Percentiles rank a stretch among this genome's conserved stretches.
phyloP scores from a whole-genome alignment of 1,284 basidiomycete genomes.

The Farysia itapuensis region DNA sequence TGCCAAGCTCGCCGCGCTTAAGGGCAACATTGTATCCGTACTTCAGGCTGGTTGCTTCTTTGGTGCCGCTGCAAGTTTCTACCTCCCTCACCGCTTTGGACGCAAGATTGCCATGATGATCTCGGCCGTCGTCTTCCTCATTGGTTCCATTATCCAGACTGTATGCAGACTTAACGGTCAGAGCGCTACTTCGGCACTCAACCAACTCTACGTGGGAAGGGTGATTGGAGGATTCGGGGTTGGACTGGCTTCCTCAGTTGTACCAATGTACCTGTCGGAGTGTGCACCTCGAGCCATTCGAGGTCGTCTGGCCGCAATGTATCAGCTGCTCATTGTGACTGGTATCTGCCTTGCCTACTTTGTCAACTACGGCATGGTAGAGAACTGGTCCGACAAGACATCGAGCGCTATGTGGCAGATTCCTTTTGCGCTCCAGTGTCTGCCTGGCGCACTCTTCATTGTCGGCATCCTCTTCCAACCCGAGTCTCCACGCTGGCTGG shows the following conservation, averaged over 20 bases:
- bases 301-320: conserved; percentile 60
- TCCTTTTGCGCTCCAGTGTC: conserved; percentile 50
- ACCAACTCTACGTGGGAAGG: conserved; percentile 51
- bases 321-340: conserved; percentile 61
- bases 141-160: conserved; percentile 53
- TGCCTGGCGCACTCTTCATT: conserved; percentile 51
- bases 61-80: conserved; percentile 49
- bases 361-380: conserved; percentile 33
- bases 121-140: conserved; percentile 44
- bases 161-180: conserved; percentile 37
- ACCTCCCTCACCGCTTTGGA: conserved; percentile 49
- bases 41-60: conserved; percentile 54
- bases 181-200: conserved; percentile 21
- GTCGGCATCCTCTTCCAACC: conserved; percentile 42
- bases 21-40: conserved; percentile 53
- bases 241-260: conserved; percentile 34
- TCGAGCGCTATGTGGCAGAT: conserved; percentile 48
- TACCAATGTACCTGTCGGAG: conserved; percentile 57
- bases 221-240: conserved; percentile 37
- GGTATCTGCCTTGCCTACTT: conserved; percentile 45
- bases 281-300: conserved; percentile 57
- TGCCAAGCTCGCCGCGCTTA: conserved; percentile 27
- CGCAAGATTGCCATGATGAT: conserved; percentile 47
- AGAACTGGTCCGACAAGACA: conserved; percentile 17
- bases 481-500: conserved; percentile 56